Percentiles rank a stretch among this genome's conserved stretches.
Evolutionary conservation across 116 monocot genomes (phyloP).

Genomic region (Posidonia oceanica): DNA sequence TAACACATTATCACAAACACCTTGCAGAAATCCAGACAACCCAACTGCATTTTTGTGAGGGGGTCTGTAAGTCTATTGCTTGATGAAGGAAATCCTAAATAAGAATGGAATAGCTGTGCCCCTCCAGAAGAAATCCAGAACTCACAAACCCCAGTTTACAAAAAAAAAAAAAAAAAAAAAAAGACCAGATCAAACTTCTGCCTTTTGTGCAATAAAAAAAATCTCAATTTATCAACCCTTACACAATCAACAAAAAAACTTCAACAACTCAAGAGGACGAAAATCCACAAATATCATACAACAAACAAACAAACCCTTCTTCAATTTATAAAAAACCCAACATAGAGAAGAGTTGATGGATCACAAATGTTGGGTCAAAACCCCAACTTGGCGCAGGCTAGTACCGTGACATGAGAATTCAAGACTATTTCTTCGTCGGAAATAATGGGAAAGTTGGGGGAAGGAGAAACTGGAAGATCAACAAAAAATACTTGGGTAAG

Average conservation of each 20-base stretch:
- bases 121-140: not conserved
- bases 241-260: no score
- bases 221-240: no score
- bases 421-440: not conserved
- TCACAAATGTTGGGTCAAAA: not conserved
- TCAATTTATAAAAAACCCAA: not conserved
- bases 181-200: no score
- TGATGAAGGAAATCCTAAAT: not conserved
- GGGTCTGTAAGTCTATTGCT: not conserved
- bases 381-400: no score
- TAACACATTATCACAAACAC: conserved; percentile 3
- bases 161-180: no score
- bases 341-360: not conserved
- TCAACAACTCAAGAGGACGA: no score
- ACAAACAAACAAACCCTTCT: not conserved
- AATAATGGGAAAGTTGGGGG: not conserved
- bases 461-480: not conserved
- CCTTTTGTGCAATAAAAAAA: no score
- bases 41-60: not conserved
- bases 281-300: no score
- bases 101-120: not conserved
- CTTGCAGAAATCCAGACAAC: not conserved
- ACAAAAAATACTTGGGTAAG: not conserved
- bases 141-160: no score
- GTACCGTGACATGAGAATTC: not conserved